phyloP scores from a whole-genome alignment of 225 moss, liverwort and hornwort genomes.

The Sphagnum tenellum region DNA sequence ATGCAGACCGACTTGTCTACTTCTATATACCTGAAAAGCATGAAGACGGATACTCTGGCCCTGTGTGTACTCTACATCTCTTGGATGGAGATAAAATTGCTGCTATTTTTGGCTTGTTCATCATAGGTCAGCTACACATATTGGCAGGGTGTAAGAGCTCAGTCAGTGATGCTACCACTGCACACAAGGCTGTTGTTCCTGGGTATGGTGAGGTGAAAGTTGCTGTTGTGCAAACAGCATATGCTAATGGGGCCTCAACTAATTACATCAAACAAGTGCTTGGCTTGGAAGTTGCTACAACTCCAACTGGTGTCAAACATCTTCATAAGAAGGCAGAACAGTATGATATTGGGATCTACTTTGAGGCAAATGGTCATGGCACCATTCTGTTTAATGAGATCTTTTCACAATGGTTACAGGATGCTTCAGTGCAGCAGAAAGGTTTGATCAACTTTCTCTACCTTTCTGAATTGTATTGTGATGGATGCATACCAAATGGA shows the following conservation, averaged over 20 bases:
- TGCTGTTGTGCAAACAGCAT: slow-evolving; percentile 90
- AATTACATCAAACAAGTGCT: slow-evolving; percentile 61
- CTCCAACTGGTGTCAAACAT: slow-evolving; percentile 89
- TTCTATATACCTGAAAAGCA: slow-evolving; percentile 45
- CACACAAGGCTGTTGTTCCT: slow-evolving; percentile 17
- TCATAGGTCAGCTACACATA: slow-evolving; percentile 63
- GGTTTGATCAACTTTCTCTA: slow-evolving; percentile 7
- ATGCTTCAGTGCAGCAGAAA: slow-evolving; percentile 16
- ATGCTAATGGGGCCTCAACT: slow-evolving; percentile 93
- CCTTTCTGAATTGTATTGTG: no score
- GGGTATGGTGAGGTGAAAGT: slow-evolving; percentile 64
- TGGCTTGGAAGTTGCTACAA: slow-evolving; percentile 61
- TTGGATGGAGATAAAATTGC: slow-evolving; percentile 95
- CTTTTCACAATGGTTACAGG: slow-evolving; percentile 58
- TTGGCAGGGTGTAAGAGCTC: slow-evolving; percentile 22
- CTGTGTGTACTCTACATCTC: slow-evolving; percentile 35
- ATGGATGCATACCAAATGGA: no score
- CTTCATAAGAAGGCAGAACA: slow-evolving; percentile 69
- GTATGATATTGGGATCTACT: slow-evolving; percentile 91
- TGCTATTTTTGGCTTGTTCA: slow-evolving; percentile 66
- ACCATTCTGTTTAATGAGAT: slow-evolving; percentile 77
- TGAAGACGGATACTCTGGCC: slow-evolving; percentile 9
- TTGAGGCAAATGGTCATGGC: slow-evolving; percentile 98
- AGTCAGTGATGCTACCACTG: slow-evolving; percentile 1
- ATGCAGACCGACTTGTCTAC: slow-evolving; percentile 95